These are phyloP conservation scores for Streptanthus diversifolius DNA, from an alignment of 345 rosid species.

Conservation along the genomic window DNA sequence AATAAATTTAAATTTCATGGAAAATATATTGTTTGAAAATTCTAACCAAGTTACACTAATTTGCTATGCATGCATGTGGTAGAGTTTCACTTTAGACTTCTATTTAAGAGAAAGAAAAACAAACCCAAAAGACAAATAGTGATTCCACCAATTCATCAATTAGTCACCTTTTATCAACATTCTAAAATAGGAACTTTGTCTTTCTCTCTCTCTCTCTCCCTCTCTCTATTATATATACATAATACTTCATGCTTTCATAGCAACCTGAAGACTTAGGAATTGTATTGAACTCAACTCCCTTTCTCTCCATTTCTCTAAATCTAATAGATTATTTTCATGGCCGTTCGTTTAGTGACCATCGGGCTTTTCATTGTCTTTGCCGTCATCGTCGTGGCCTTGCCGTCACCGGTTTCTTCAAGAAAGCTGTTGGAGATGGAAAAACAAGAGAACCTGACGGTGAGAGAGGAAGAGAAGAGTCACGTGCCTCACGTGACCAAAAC, in stretches of 20 bases:
- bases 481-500: conserved; percentile 36
- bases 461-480: conserved; percentile 36
- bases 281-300: neutral
- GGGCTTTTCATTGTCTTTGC: conserved; percentile 33
- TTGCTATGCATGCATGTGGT: conserved; percentile 26
- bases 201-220: conserved; percentile 19
- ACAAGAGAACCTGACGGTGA: conserved; percentile 16
- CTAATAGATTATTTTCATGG: conserved; percentile 34
- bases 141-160: conserved; percentile 15
- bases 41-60: conserved; percentile 1
- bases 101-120: neutral
- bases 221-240: conserved; percentile 21
- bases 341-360: conserved; percentile 30
- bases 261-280: neutral
- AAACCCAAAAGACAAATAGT: conserved; percentile 13
- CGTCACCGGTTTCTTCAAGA: conserved; percentile 45
- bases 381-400: conserved; percentile 32
- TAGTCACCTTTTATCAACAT: conserved; percentile 20
- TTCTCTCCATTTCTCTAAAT: neutral
- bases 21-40: conserved; percentile 15
- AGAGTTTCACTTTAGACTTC: conserved; percentile 15
- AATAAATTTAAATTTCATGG: conserved; percentile 8
- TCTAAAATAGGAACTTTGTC: conserved; percentile 6
- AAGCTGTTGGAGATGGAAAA: conserved; percentile 34
- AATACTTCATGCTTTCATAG: neutral